Conservation (phyloP, 2,329 filamentous ascomycete species). For the Beauveria sp. region DNA sequence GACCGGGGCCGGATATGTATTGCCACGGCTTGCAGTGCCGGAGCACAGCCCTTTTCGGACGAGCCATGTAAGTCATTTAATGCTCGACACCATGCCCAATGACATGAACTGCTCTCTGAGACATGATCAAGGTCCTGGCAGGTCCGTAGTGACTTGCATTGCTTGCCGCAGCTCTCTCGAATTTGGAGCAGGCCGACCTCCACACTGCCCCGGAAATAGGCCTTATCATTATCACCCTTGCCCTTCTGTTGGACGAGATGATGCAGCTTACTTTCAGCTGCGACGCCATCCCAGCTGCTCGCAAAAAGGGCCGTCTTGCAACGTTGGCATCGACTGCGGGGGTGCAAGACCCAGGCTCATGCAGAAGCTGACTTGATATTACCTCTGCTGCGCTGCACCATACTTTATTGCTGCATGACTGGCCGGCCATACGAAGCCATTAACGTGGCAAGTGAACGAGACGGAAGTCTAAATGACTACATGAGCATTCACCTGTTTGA, state of each 20-base stretch:
- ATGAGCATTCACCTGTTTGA: neutral
- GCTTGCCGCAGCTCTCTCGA: neutral
- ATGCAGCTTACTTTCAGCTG: constrained; percentile 2
- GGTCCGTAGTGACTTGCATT: neutral
- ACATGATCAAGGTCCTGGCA: neutral
- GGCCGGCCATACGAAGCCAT: neutral
- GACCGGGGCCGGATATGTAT: neutral
- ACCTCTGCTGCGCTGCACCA: neutral
- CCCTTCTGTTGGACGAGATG: neutral
- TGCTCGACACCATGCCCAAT: neutral
- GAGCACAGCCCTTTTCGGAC: neutral
- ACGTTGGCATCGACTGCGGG: neutral
- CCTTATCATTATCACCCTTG: neutral
- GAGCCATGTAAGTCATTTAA: neutral
- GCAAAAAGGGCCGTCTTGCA: no score
- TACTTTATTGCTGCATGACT: neutral
- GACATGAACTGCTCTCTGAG: neutral
- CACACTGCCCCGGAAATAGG: neutral
- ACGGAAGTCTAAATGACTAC: no score
- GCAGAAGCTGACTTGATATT: neutral
- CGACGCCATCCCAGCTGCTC: neutral
- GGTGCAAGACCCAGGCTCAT: neutral
- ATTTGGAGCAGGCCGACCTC: neutral
- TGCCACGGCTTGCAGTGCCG: neutral
- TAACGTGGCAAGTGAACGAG: no score